Evolutionary conservation across 148 eudicot species (phyloP), one percentile per base, ranked within the genome.

Genomic region (Fagopyrum homotropicum): DNA sequence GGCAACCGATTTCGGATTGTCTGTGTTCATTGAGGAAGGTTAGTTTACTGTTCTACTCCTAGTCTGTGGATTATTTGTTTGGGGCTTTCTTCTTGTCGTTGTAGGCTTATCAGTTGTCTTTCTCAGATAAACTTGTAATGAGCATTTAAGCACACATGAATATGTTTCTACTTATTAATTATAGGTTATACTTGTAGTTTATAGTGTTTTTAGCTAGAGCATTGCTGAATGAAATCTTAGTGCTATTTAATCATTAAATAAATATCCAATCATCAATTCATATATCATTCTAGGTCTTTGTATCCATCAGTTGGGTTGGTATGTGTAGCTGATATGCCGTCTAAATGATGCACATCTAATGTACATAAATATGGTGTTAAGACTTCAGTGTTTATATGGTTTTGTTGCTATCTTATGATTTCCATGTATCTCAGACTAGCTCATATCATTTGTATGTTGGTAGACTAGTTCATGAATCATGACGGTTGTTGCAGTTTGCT

Each of bases 1-100:
- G 82, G 93, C 98, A 0, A 93, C 93, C 50, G 98, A 93, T 93
- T 93, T 93, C 44, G 98, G 98, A 69, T 78, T 93, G 57, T 90
- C 96, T 16, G 92, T 91, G 0, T 93, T 91, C 84, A 91, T 91
- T 16, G 96, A 93, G 75, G 92, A 91, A 89, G 98, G 98, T 89
- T 15, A 35, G 71, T 40, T 66, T 14, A 43, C 71, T 66, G 68
- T 10, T 61, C 44, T 10, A 5, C 30, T 26, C 68, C 2, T 60
- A 60, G 26, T 19, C 68, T 15, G 30, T 61, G 68, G 43, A 8
- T 11, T 6, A 8, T 19, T 19, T 1, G 66, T 60, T 17, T 56
- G 2, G 7, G 66, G 19, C 19, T 6, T 60, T 26, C 40, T 60
- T 6, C 40, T 60, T n/a, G 66, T 22, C 40, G 17, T 30, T 63